phyloP scores from a whole-genome alignment of 2,329 filamentous ascomycete species.

The Myriosclerotinia curreyana region DNA sequence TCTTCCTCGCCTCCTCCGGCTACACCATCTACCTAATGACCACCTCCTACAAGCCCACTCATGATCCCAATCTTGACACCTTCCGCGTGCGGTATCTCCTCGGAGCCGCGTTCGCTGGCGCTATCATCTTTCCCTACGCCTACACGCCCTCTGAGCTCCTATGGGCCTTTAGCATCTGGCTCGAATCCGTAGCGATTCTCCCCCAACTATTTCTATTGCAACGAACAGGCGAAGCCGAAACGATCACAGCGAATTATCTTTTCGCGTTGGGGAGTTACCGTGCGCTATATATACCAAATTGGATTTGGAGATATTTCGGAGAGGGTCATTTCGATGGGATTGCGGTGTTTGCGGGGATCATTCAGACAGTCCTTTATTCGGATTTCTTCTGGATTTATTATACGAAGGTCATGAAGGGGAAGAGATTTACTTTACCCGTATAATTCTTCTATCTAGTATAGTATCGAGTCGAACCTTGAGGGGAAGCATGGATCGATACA shows the following conservation, averaged over 20 bases:
- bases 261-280: slow-evolving; percentile 90
- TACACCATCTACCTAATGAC: slow-evolving; percentile 99
- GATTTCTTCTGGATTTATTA: slow-evolving; percentile 99
- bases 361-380: slow-evolving; percentile 94
- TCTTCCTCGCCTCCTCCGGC: slow-evolving; percentile 85
- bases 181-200: slow-evolving; percentile 93
- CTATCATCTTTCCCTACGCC: slow-evolving; percentile 77
- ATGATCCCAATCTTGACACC: slow-evolving; percentile 94
- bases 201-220: slow-evolving; percentile 98
- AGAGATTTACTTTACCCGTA: slow-evolving; percentile 83
- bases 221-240: slow-evolving; percentile 94
- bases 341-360: slow-evolving; percentile 79
- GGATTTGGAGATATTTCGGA: slow-evolving; percentile 85
- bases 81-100: slow-evolving; percentile 96
- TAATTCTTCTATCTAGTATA: slow-evolving; percentile 43
- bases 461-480: not conserved
- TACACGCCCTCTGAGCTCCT: slow-evolving; percentile 83
- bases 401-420: slow-evolving; percentile 87
- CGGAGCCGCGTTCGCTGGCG: slow-evolving; percentile 73
- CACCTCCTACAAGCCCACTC: slow-evolving; percentile 93
- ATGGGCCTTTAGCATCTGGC: slow-evolving; percentile 98
- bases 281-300: slow-evolving; percentile 96
- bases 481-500: not conserved
- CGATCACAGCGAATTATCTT: slow-evolving; percentile 98
- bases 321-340: slow-evolving; percentile 84